phyloP scores from a whole-genome alignment of 106 monocot species.

The Acanthochlamys bracteata region DNA sequence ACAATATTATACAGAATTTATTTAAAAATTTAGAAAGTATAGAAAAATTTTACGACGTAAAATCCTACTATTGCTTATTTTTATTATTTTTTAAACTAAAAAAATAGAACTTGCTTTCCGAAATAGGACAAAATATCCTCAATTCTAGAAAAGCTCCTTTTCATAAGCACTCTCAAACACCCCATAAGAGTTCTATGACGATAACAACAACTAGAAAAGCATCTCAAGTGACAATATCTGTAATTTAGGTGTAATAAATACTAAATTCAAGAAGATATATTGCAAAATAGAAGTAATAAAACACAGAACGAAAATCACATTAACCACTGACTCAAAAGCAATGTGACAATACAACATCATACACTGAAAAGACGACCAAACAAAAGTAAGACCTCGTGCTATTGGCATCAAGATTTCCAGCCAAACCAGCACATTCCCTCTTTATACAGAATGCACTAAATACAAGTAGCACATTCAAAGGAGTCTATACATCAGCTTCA shows the following conservation, averaged over 20 bases:
- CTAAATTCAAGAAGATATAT: not conserved
- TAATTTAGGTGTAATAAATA: not conserved
- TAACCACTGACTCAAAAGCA: not conserved
- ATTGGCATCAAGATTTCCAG: slow-evolving; percentile 6
- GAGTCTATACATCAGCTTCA: not conserved
- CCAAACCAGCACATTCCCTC: not conserved
- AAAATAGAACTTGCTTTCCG: too few species aligned
- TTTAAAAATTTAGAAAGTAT: too few species aligned
- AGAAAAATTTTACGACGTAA: too few species aligned
- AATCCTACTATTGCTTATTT: too few species aligned
- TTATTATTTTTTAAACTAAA: too few species aligned
- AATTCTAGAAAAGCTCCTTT: too few species aligned
- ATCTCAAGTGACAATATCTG: not conserved
- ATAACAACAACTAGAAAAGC: too few species aligned
- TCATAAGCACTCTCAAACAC: too few species aligned
- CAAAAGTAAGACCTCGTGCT: not conserved
- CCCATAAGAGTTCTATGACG: too few species aligned
- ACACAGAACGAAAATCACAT: not conserved
- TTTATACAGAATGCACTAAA: slow-evolving; percentile 13
- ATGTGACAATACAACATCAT: not conserved
- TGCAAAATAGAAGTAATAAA: not conserved
- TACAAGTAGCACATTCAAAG: slow-evolving; percentile 7
- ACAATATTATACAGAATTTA: too few species aligned
- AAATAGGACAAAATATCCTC: too few species aligned
- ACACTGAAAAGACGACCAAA: slow-evolving; percentile 5